A percentile compares a stretch with the other conserved stretches of the same genome.
phyloP scores from a whole-genome alignment of 2,329 filamentous ascomycete genomes.

The Nannizzia gypsea region DNA sequence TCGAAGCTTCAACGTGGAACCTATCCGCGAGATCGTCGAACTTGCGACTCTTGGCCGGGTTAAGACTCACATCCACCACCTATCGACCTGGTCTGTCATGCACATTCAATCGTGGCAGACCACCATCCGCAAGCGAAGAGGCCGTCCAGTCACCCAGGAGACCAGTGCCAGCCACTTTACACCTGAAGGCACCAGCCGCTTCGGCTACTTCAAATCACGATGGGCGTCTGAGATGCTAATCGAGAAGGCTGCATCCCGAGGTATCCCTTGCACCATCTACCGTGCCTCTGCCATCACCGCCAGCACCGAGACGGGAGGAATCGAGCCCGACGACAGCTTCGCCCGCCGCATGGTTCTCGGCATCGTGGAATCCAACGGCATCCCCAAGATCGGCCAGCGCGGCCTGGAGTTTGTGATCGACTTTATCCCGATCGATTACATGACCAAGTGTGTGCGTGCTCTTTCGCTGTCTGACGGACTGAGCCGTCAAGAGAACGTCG shows the following conservation, averaged over 20 bases:
- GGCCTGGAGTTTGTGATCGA: constrained; percentile 8
- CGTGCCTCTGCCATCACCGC: constrained; percentile 8
- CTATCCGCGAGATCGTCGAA: constrained; percentile 6
- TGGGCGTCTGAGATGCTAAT: constrained; percentile 10
- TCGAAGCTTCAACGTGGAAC: constrained; percentile 4
- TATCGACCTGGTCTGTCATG: constrained; percentile 8
- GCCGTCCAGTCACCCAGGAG: constrained; percentile 6
- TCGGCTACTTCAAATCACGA: constrained; percentile 10
- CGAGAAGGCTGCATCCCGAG: constrained; percentile 6
- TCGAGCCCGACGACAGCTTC: constrained; percentile 8
- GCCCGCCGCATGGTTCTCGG: constrained; percentile 7
- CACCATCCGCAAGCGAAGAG: constrained; percentile 1
- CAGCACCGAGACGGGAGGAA: not conserved
- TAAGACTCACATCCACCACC: constrained; percentile 9
- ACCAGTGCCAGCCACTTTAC: constrained; percentile 6
- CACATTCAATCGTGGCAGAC: constrained; percentile 9
- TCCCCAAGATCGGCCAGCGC: constrained; percentile 7
- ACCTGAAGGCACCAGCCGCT: constrained; percentile 4
- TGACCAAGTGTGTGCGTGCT: constrained; percentile 4
- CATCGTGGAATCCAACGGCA: constrained; percentile 6
- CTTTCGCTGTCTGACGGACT: not conserved
- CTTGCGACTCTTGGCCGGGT: constrained; percentile 2
- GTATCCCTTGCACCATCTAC: constrained; percentile 8
- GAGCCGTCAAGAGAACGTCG: not conserved
- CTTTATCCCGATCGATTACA: constrained; percentile 10